Percentiles rank a stretch among this genome's conserved stretches.
These are phyloP conservation scores for Paraurostyla sp. DNA, from an alignment of 73 alveolate genomes.

Conservation along the genomic window DNA sequence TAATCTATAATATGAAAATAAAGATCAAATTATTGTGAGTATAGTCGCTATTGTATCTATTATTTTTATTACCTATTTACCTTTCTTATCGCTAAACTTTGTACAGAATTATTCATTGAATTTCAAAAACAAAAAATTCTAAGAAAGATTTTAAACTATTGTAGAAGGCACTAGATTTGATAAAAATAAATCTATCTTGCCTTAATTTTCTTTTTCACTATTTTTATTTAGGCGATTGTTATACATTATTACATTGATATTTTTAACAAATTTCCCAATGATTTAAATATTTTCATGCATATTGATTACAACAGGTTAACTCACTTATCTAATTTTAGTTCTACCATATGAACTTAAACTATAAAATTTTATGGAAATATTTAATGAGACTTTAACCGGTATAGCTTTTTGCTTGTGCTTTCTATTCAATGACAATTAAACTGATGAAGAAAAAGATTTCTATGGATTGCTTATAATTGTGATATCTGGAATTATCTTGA, in stretches of 20 bases:
- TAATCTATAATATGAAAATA: not conserved
- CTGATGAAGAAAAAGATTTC: not conserved
- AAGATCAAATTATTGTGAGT: not conserved
- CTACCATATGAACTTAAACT: not conserved
- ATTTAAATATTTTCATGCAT: not conserved
- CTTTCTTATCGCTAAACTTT: not conserved
- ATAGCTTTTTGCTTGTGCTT: slow-evolving; percentile 35
- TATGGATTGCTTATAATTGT: not conserved
- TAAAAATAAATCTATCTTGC: not conserved
- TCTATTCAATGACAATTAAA: not conserved
- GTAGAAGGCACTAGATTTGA: slow-evolving; percentile 8
- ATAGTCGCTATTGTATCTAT: not conserved
- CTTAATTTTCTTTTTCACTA: not conserved
- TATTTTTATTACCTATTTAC: not conserved
- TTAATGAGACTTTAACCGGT: slow-evolving; percentile 48
- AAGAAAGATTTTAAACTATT: not conserved
- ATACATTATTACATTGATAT: not conserved
- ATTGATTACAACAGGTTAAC: not conserved
- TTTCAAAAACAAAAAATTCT: not conserved
- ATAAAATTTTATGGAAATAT: not conserved
- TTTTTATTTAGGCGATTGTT: slow-evolving; percentile 20
- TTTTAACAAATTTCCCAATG: not conserved
- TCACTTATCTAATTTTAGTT: not conserved
- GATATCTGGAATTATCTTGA: not conserved
- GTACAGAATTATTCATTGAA: not conserved